phyloP scores from a whole-genome alignment of 2,329 filamentous ascomycete genomes.

The Madurella mycetomatis region DNA sequence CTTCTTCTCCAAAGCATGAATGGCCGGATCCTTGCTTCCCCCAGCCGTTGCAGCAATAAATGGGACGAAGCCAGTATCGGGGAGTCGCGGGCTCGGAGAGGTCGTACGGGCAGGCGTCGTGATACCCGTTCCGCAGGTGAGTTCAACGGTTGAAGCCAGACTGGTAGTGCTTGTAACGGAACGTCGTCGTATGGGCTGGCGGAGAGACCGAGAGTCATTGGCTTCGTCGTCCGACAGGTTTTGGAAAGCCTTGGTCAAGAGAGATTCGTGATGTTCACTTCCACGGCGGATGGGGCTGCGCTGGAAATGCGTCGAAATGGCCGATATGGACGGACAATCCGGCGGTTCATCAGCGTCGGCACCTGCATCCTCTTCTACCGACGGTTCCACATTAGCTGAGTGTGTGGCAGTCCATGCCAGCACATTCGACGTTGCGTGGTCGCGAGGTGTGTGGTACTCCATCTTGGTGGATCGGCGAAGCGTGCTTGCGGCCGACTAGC shows the following conservation, averaged over 20 bases:
- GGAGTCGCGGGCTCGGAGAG: conserved; percentile 82
- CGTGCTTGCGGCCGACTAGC: background rate
- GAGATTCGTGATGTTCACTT: conserved; percentile 64
- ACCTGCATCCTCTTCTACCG: conserved; percentile 56
- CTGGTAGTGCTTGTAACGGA: conserved; percentile 79
- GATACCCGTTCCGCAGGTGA: conserved; percentile 90
- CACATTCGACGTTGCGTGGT: conserved; percentile 38
- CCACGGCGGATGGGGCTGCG: conserved; percentile 45
- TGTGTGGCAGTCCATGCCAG: conserved; percentile 42
- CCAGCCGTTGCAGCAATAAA: conserved; percentile 28
- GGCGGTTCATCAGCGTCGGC: conserved; percentile 87
- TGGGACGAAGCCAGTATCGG: conserved; percentile 48
- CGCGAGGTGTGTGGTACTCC: conserved; percentile 36
- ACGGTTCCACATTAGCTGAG: conserved; percentile 39
- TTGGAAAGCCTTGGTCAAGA: conserved; percentile 81
- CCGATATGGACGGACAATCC: conserved; percentile 45
- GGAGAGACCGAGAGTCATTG: conserved; percentile 35
- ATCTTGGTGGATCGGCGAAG: conserved; percentile 26
- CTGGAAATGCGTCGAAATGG: conserved; percentile 39
- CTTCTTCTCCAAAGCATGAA: conserved; percentile 68
- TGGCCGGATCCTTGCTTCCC: conserved; percentile 47
- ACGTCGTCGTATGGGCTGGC: conserved; percentile 43
- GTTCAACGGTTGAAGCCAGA: conserved; percentile 76
- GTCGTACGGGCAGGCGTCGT: conserved; percentile 85
- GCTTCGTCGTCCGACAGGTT: conserved; percentile 57